Evolutionary conservation across 2,329 filamentous ascomycete species (phyloP), one percentile per base, ranked within the genome.

Genomic region (Bipolaris cookei): DNA sequence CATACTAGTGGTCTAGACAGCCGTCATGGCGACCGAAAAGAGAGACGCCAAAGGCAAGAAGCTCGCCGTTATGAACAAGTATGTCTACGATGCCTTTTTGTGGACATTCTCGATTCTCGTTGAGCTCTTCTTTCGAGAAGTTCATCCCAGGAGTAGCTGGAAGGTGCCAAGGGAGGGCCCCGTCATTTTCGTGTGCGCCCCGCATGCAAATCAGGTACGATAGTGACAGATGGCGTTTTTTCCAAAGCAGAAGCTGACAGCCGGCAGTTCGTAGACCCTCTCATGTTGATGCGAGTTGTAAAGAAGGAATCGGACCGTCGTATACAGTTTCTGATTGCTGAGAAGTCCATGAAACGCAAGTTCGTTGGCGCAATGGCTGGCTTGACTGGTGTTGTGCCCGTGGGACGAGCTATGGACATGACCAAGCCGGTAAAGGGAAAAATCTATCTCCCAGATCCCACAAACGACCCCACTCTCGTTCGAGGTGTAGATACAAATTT

Each of bases 51-150:
- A 68, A 61, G 68, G 67, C 68, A 73, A 73, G 58, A 74, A 73
- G 62, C 68, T 74, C 51, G 74, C 71, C 23, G 56, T 86, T 50
- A 90, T 90, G 87, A 87, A 86, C 69, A 83, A 86, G 66, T 90
- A 85, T 82, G 88, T 89, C 64, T 93, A 93, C 76, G 90, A 93
- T 79, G 82, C 88, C 57, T 90, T 92, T 71, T 82, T 93, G 30
- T 92, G 90, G 84, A 83, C 83, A 46, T 89, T 92, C 74, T 90
- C 89, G 39, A 86, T 98, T 63, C 83, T 98, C 50, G 88, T 96
- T 64, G 95, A 99, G 78, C 87, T 97, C 66, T 99, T 99, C 86
- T 99, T 99, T 82, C 89, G 95, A 67, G 95, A 99, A 79, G 92
- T 99, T 14, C 93, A 98, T 75, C 95, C 95, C 11, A 86, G 95